phyloP scores from a whole-genome alignment of 2,329 filamentous ascomycete species.

The Thelonectria blattea region DNA sequence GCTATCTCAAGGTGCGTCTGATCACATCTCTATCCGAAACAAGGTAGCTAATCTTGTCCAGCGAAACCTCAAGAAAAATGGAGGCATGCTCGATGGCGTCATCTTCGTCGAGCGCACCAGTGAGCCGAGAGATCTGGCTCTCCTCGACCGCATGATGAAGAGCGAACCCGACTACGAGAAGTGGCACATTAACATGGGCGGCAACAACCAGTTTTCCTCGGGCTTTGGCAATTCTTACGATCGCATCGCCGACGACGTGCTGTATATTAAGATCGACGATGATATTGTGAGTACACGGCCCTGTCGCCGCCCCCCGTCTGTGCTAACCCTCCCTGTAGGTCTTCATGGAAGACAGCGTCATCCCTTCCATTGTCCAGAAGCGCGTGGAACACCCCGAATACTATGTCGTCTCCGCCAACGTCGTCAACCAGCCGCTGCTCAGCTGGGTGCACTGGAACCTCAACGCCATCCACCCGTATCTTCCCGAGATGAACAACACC shows the following conservation, averaged over 20 bases:
- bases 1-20: constrained; percentile 49
- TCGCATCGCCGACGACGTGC: constrained; percentile 52
- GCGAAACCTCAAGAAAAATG: constrained; percentile 52
- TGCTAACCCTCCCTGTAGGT: constrained; percentile 35
- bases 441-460: constrained; percentile 61
- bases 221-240: constrained; percentile 51
- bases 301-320: background rate
- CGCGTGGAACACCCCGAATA: constrained; percentile 57
- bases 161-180: constrained; percentile 47
- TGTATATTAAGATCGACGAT: constrained; percentile 49
- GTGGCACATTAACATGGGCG: constrained; percentile 43
- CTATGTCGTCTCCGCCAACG: constrained; percentile 60
- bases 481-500: constrained; percentile 50
- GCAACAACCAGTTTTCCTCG: constrained; percentile 36
- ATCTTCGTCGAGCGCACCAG: constrained; percentile 52
- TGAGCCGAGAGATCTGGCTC: constrained; percentile 46
- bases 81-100: constrained; percentile 52
- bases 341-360: constrained; percentile 47
- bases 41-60: constrained; percentile 27
- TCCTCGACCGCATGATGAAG: constrained; percentile 47
- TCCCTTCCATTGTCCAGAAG: constrained; percentile 60
- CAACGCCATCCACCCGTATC: constrained; percentile 58
- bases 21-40: background rate
- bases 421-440: constrained; percentile 62
- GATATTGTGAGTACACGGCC: constrained; percentile 43